Evolutionary conservation across 768 basidiomycete species (phyloP), one percentile per base, ranked within the genome.

Genomic region (Candolleomyces aberdarensis): DNA sequence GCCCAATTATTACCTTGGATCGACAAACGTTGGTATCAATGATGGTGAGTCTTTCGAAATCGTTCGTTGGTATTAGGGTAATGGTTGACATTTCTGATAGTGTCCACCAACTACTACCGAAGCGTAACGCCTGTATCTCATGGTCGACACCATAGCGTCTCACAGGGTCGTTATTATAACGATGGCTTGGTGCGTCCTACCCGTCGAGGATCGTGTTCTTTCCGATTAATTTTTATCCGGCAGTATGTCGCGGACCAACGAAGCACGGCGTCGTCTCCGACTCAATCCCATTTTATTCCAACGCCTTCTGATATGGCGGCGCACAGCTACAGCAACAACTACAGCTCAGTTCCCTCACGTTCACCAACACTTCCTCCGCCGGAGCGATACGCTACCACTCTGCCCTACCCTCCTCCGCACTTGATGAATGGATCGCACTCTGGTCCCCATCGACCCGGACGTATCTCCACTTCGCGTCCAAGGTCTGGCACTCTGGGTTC

Each of bases 391-490:
- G 44, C 67, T 65, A 36, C 66, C 67, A 50, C 71, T 64, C 58
- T 64, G 57, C 71, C 73, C 49, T 70, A 73, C 63, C 59, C 69
- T 17, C 51, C 66, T 50, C 63, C 72, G 17, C 69, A 71, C 51
- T 64, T 69, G 49, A 69, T 71, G 63, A 72, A 51, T 72, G 71
- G 43, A 68, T 70, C 59, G 65, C 60, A 47, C 67, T 65, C 57
- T 69, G 56, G 73, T 6, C 67, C 70, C 54, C 72, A 70, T 49
- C 74, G 74, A 14, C 70, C 74, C 20, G 69, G 67, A 65, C 80
- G 69, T 65, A 75, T 74, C 73, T 75, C 70, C 60, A 81, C 74
- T 57, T 72, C 71, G 59, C 77, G 79, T 64, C 79, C 71, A 65
- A 74, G 64, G 66, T 77, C 78, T 61, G 64, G 74, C 62, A 72